Conservation (phyloP, 2,329 filamentous ascomycete species). For the Cordyceps fumosorosea region DNA sequence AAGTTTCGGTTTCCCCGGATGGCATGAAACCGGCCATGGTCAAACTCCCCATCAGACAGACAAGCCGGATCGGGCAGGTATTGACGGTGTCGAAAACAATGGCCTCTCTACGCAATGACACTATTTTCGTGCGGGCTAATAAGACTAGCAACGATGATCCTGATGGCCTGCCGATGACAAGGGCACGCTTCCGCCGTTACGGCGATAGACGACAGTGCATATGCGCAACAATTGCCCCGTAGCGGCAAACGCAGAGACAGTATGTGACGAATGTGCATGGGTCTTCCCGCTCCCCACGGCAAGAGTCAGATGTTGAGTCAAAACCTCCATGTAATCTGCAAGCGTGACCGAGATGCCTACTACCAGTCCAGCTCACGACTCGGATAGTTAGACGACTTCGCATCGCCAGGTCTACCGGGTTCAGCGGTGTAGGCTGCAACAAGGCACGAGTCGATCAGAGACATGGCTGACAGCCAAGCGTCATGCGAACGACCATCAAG, state of each 20-base stretch:
- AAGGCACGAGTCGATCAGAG: constrained; percentile 13
- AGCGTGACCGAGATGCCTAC: not conserved
- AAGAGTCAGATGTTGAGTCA: not conserved
- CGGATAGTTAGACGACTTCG: not conserved
- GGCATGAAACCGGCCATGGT: not conserved
- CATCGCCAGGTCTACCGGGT: not conserved
- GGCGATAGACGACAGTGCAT: not conserved
- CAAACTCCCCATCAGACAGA: not conserved
- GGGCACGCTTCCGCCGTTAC: not conserved
- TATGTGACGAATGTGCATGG: not conserved
- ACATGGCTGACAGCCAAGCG: constrained; percentile 13
- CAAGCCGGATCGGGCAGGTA: not conserved
- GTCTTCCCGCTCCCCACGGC: not conserved
- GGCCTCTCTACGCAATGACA: not conserved
- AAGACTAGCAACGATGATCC: not conserved
- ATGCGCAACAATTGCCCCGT: not conserved
- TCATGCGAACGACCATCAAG: constrained; percentile 7
- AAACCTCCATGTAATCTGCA: not conserved
- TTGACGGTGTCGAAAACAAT: not conserved
- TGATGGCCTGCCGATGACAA: not conserved
- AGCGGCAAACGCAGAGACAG: not conserved
- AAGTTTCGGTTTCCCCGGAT: too few relatives aligned
- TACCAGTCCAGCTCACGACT: too few relatives aligned
- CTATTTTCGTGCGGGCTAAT: too few relatives aligned
- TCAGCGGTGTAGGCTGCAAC: not conserved